phyloP scores from a whole-genome alignment of 2,329 filamentous ascomycete genomes.

The Gnomoniopsis sp. region DNA sequence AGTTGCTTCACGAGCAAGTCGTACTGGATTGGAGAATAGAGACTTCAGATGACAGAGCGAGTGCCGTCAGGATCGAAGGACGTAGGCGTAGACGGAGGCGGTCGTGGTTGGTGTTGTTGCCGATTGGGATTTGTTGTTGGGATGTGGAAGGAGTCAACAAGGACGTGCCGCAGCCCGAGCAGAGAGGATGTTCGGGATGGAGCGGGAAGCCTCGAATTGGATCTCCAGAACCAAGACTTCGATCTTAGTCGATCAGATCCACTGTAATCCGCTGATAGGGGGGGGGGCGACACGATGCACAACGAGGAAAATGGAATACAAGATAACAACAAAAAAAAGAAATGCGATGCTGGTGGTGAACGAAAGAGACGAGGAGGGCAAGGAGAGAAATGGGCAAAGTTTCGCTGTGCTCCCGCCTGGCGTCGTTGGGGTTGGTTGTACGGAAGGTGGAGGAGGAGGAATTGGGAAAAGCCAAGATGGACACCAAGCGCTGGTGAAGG shows the following conservation, averaged over 20 bases:
- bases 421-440: not conserved
- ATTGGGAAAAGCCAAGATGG: not conserved
- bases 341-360: slow-evolving; percentile 11
- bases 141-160: slow-evolving; percentile 1
- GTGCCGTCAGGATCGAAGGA: not conserved
- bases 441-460: not conserved
- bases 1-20: slow-evolving; percentile 14
- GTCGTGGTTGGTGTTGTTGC: slow-evolving; percentile 15
- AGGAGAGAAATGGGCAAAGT: slow-evolving; percentile 8
- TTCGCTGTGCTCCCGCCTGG: not conserved
- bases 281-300: not conserved
- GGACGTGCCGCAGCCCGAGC: not conserved
- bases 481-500: not conserved
- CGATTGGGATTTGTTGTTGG: not conserved
- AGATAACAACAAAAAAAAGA: not conserved
- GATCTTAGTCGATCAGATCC: slow-evolving; percentile 3
- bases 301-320: slow-evolving; percentile 8
- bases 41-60: not conserved
- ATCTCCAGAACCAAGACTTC: slow-evolving; percentile 4
- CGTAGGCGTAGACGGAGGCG: not conserved
- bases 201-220: not conserved
- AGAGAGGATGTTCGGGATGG: not conserved
- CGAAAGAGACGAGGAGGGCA: slow-evolving; percentile 11
- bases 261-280: not conserved
- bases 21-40: slow-evolving; percentile 22